Base-by-base conservation (phyloP, 208 protist genomes). In the Crithidia acanthocephali region DNA sequence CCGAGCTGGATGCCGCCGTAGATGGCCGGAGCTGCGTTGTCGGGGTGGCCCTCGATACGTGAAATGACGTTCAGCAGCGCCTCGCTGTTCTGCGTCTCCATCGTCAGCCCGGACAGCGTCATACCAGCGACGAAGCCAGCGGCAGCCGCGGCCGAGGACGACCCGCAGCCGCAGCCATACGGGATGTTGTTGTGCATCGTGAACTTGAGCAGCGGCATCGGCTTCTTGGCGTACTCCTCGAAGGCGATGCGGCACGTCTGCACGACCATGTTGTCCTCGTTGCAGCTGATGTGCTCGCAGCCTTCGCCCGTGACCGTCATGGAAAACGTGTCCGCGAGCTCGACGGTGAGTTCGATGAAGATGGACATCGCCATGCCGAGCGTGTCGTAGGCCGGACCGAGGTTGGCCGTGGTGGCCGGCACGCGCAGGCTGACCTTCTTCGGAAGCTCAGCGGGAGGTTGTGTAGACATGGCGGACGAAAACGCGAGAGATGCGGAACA, bases 1-100 rank as follows among this genome's bases (percentile, higher is more conserved):
- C 92, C 87, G 16, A 98, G 84, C 65, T 97, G 96, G 44, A 97
- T 87, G 56, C 93, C 94, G 45, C 96, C 96, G 83, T 98, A 98
- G 40, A 98, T 93, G 72, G 91, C 92, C 2, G 95, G 85, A 11
- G 96, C 87, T 16, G 94, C 91, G 79, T 98, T 98, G 81, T 98
- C 96, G 0, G 93, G 82, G 81, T 98, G 95, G 9, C 96, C 94
- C 76, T 98, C 93, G 60, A 97, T 91, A 15, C 79, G 73, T 1
- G 93, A 83, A 51, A 95, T 94, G 44, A 94, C 83, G 42, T 87
- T 81, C 27, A 98, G 84, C 48, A 97, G 77, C 64, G 75, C 79
- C 83, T 96, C 93, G 28, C 84, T 69, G 25, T 83, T 67, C 27
- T 80, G 56, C 28, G 92, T 91, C 47, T 75, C 72, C 78, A 98